These are phyloP conservation scores for Ceratocystiopsis sp. DNA, from an alignment of 2,329 filamentous ascomycete species.

Conservation along the genomic window DNA sequence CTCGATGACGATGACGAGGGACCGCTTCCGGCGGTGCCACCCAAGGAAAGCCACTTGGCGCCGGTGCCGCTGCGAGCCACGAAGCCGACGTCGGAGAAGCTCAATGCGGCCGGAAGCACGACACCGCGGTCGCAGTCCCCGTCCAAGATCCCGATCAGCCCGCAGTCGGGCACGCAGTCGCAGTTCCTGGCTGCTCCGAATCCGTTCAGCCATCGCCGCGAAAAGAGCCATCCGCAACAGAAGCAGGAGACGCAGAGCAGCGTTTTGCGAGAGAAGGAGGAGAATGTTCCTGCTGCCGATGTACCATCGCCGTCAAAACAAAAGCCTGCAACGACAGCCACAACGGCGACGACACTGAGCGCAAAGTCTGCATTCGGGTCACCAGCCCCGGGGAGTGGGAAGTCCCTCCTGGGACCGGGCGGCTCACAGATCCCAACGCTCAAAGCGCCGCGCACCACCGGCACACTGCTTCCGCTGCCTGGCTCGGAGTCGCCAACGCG, in stretches of 20 bases:
- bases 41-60: conserved; percentile 16
- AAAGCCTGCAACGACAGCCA: too few species aligned
- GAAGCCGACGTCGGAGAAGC: conserved; percentile 37
- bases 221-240: conserved; percentile 1
- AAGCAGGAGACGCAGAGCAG: neutral
- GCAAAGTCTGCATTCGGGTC: conserved; percentile 4
- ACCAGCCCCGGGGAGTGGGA: conserved; percentile 15
- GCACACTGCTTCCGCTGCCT: conserved; percentile 4
- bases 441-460: conserved; percentile 19
- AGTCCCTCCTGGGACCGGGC: conserved; percentile 26
- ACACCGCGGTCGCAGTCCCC: conserved; percentile 25
- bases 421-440: conserved; percentile 34
- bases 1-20: conserved; percentile 24
- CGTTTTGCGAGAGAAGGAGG: conserved; percentile 32
- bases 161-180: conserved; percentile 18
- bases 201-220: neutral
- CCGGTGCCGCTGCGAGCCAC: conserved; percentile 33
- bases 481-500: conserved; percentile 13
- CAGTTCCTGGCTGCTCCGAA: neutral
- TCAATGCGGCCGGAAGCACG: conserved; percentile 24
- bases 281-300: conserved; percentile 18
- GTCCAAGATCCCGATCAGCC: conserved; percentile 36
- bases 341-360: too few species aligned
- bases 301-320: too few species aligned
- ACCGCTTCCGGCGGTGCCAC: neutral